Conservation (phyloP, 495 filamentous ascomycete genomes). For the Neurospora sp. region DNA sequence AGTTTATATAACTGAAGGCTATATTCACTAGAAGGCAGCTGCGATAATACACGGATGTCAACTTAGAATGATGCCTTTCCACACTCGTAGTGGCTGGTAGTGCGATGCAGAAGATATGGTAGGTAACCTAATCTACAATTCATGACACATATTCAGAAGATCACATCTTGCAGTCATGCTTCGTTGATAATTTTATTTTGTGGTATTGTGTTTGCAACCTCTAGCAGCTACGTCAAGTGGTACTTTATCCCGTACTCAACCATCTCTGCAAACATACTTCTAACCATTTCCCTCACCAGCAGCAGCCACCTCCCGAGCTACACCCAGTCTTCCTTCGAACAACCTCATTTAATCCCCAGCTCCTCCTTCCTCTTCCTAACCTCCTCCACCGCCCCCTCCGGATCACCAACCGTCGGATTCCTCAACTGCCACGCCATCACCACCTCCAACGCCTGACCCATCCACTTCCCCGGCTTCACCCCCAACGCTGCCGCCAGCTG, state of each 20-base stretch:
- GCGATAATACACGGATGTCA: background rate
- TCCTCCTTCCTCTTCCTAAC: conserved; percentile 45
- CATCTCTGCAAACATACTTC: background rate
- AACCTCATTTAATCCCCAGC: conserved; percentile 34
- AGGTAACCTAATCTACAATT: too few species aligned
- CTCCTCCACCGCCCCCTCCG: conserved; percentile 54
- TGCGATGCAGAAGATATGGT: background rate
- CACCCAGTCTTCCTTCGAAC: background rate
- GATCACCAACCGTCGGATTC: conserved; percentile 55
- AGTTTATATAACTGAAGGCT: background rate
- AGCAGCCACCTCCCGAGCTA: background rate
- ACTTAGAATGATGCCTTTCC: background rate
- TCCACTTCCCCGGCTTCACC: conserved; percentile 64
- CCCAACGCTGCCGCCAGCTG: conserved; percentile 52
- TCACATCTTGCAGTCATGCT: background rate
- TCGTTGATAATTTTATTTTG: background rate
- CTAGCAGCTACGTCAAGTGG: background rate
- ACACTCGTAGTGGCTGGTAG: background rate
- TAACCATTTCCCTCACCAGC: background rate
- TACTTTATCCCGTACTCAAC: background rate
- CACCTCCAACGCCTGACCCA: conserved; percentile 58
- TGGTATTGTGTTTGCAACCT: background rate
- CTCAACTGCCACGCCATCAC: conserved; percentile 78
- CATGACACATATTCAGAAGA: background rate
- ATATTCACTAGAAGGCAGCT: background rate